Base-by-base conservation (phyloP, 176 grass and related monocot species). In the Aechmea fasciata region DNA sequence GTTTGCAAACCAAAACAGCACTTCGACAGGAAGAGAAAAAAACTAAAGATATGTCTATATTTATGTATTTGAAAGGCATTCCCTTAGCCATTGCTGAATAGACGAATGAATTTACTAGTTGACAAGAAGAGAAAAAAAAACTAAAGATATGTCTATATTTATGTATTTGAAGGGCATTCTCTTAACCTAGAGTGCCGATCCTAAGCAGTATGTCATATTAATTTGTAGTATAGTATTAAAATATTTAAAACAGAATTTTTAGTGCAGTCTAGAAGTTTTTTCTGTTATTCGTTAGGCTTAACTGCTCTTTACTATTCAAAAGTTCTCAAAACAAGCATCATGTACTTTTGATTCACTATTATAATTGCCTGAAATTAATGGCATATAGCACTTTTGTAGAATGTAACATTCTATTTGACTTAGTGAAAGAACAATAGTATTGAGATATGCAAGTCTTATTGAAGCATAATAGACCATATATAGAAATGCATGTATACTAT, bases 131-230 rank as follows among this genome's bases (percentile, higher is more conserved):
- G n/a, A n/a, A n/a, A n/a, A n/a, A n/a, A n/a, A n/a, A n/a, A n/a
- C n/a, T n/a, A n/a, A n/a, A n/a, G n/a, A n/a, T n/a, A n/a, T n/a
- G 29, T 33, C 29, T 33, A 5, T 33, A 33, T 33, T 33, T 33
- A 33, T 33, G 29, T 33, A 33, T 33, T 33, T 33, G 29, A 33
- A 33, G 29, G 29, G 29, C 29, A 33, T 33, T 33, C 29, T 3
- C 3, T 33, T 33, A 33, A 5, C 5, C 29, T 96, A 51, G 80
- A 96, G 83, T 80, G 50, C 63, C 75, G 88, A 82, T 96, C 93
- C 74, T 81, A 90, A 81, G 75, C 14, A 28, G 88, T 92, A 85
- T 33, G 71, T 25, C 3, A 76, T 41, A 28, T 57, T 25, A 59
- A 57, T 49, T 67, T 47, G 65, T 59, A 10, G 10, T 71, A 80